These are phyloP conservation scores for Discostella stelligera DNA, from an alignment of 352 stramenopile species.

Conservation along the genomic window DNA sequence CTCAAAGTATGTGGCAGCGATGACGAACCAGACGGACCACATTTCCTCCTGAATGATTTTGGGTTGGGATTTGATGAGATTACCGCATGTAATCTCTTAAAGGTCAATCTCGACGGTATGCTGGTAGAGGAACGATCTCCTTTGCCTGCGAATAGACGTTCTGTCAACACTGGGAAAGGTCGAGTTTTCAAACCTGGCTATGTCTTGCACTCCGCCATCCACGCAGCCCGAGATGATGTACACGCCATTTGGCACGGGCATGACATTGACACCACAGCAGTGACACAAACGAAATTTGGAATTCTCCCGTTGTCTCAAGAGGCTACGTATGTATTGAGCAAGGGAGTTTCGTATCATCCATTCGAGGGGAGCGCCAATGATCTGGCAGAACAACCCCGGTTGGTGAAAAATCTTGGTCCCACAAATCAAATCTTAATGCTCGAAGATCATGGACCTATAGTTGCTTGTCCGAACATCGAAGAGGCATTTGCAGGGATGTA, in stretches of 20 bases:
- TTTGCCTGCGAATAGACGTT: constrained; percentile 27
- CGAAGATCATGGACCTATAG: constrained; percentile 52
- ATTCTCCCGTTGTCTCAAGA: constrained; percentile 52
- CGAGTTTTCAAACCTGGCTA: constrained; percentile 51
- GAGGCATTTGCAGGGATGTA: constrained; percentile 52
- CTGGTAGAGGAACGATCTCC: constrained; percentile 16
- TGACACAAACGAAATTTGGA: constrained; percentile 49
- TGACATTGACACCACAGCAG: constrained; percentile 39
- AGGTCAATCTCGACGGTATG: constrained; percentile 46
- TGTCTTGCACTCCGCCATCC: constrained; percentile 47
- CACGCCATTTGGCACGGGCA: constrained; percentile 50
- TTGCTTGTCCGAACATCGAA: constrained; percentile 47
- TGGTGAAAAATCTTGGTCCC: constrained; percentile 43
- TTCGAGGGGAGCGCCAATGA: constrained; percentile 48
- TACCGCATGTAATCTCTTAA: constrained; percentile 50
- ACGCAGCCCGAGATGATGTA: constrained; percentile 34
- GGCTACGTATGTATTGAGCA: constrained; percentile 44
- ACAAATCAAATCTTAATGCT: constrained; percentile 52
- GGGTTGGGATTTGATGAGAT: constrained; percentile 53
- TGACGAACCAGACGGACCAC: constrained; percentile 27
- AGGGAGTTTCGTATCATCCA: constrained; percentile 49
- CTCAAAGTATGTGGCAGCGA: constrained; percentile 51
- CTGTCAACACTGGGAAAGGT: constrained; percentile 36
- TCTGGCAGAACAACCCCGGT: constrained; percentile 37
- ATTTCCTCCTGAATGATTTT: constrained; percentile 51